A percentile compares a stretch with the other conserved stretches of the same genome.
These are phyloP conservation scores for Pleurotus citrinopileatus DNA, from an alignment of 768 basidiomycete species.

Conservation along the genomic window DNA sequence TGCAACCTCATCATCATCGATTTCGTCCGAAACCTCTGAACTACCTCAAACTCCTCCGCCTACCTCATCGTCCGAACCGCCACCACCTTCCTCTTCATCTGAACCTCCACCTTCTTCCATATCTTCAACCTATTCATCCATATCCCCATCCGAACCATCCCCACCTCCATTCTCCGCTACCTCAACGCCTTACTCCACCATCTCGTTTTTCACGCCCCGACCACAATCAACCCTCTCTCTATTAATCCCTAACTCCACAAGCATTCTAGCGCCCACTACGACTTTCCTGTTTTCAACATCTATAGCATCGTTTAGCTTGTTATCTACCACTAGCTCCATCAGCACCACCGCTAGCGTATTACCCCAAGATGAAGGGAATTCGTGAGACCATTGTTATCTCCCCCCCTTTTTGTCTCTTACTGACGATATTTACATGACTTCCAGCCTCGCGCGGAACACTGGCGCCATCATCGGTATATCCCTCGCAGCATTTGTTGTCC, in stretches of 20 bases:
- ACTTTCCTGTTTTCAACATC: not conserved
- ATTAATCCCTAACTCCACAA: not conserved
- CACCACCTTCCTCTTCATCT: not conserved
- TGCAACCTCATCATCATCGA: not conserved
- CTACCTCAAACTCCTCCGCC: too few relatives aligned
- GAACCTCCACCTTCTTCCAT: not conserved
- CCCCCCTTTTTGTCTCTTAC: not conserved
- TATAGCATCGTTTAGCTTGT: not conserved
- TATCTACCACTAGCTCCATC: not conserved
- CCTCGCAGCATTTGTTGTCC: not conserved
- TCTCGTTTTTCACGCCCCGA: not conserved
- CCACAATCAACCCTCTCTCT: not conserved
- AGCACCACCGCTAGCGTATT: constrained; percentile 2
- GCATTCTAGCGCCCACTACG: not conserved
- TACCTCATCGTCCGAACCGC: not conserved
- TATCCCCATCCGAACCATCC: not conserved
- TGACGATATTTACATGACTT: not conserved
- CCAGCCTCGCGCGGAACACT: not conserved
- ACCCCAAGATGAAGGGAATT: not conserved
- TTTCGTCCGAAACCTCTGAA: not conserved
- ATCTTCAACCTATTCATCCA: not conserved
- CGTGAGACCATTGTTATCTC: not conserved
- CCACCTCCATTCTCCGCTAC: not conserved
- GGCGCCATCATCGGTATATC: constrained; percentile 7
- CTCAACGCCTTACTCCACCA: not conserved